Percentiles rank a stretch among this genome's conserved stretches.
Conservation (phyloP, 139 green algal species). For the Mesotaenium endlicherianum region DNA sequence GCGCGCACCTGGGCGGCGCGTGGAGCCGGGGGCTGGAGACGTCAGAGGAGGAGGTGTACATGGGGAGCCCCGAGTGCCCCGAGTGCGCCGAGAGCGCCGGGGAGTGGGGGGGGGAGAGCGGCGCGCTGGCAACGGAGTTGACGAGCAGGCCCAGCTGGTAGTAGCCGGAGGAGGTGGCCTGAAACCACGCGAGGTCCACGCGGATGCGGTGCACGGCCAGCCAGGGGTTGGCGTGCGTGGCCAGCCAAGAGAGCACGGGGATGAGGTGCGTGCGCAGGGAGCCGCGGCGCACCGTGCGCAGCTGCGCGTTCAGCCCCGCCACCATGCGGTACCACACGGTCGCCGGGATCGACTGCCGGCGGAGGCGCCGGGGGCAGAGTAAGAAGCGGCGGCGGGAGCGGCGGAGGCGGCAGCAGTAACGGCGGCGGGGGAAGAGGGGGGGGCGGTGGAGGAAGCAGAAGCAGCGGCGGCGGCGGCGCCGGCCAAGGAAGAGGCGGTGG, state of each 20-base stretch:
- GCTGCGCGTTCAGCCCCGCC: slow-evolving; percentile 33
- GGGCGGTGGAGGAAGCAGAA: neutral
- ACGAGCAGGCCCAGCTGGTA: slow-evolving; percentile 32
- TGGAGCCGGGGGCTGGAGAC: too few species aligned
- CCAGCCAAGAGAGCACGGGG: slow-evolving; percentile 16
- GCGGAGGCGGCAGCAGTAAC: neutral
- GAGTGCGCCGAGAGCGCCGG: neutral
- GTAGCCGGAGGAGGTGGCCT: slow-evolving; percentile 22
- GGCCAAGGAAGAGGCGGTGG: too few species aligned
- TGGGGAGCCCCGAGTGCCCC: too few species aligned
- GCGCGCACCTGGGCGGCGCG: too few species aligned
- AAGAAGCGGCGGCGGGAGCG: neutral
- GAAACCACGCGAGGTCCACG: slow-evolving; percentile 39
- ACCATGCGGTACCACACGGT: slow-evolving; percentile 43
- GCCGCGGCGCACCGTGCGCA: slow-evolving; percentile 23
- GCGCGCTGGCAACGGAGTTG: too few species aligned
- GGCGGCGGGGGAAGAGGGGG: neutral
- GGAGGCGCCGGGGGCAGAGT: neutral
- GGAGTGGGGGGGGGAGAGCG: neutral
- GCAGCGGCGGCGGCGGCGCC: too few species aligned
- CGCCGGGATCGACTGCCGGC: slow-evolving; percentile 10
- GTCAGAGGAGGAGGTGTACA: too few species aligned
- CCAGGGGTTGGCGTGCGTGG: slow-evolving; percentile 27
- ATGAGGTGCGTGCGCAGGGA: neutral
- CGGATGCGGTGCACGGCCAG: neutral